A percentile compares a stretch with the other conserved stretches of the same genome.
phyloP scores from a whole-genome alignment of 176 grass and related monocot species.

The Puya raimondii region DNA sequence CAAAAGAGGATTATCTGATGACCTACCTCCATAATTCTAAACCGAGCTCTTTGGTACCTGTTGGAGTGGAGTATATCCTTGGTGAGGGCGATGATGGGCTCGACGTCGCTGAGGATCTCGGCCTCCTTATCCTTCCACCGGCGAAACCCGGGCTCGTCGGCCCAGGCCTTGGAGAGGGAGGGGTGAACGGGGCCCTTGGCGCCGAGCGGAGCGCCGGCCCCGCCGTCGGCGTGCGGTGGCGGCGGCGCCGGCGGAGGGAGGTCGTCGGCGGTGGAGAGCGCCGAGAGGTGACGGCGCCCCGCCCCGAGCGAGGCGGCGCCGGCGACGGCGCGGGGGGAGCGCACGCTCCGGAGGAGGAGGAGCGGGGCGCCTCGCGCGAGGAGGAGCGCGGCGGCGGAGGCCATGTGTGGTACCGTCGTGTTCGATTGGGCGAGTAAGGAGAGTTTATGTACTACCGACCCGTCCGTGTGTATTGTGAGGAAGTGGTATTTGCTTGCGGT shows the following conservation, averaged over 20 bases:
- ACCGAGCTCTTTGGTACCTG: slow-evolving; percentile 28
- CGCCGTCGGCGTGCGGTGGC: slow-evolving; percentile 4
- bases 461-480: too few species aligned
- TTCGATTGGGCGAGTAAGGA: too few species aligned
- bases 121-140: slow-evolving; percentile 45
- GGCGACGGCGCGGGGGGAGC: slow-evolving; percentile 9
- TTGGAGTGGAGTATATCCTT: slow-evolving; percentile 85
- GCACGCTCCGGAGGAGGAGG: slow-evolving; percentile 14
- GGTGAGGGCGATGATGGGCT: slow-evolving; percentile 37
- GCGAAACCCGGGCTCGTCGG: slow-evolving; percentile 1
- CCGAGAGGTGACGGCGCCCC: slow-evolving; percentile 15
- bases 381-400: slow-evolving; percentile 17
- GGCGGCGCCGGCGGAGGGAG: background rate
- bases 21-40: background rate
- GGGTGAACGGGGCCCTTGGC: slow-evolving; percentile 13
- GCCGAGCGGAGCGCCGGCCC: background rate
- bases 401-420: background rate
- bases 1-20: background rate
- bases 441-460: too few species aligned
- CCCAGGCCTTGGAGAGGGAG: slow-evolving; percentile 13
- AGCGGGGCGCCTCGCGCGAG: slow-evolving; percentile 15
- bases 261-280: slow-evolving; percentile 14
- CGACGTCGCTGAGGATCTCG: slow-evolving; percentile 57
- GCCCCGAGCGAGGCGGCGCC: background rate
- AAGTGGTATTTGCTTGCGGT: too few species aligned